These are phyloP conservation scores for Penicillium sp. DNA, from an alignment of 2,329 filamentous ascomycete genomes.

Conservation along the genomic window DNA sequence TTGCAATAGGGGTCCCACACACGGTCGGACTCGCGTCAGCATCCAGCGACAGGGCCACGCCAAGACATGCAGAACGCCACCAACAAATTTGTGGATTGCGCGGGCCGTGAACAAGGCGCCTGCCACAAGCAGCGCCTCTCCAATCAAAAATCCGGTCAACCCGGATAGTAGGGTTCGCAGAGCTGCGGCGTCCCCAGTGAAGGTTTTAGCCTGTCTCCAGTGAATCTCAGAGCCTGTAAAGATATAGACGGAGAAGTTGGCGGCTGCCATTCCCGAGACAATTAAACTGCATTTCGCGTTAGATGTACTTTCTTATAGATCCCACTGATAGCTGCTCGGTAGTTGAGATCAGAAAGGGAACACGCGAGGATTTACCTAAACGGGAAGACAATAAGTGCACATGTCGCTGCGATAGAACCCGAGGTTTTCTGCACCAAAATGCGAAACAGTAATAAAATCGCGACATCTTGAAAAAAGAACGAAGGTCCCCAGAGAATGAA, in stretches of 20 bases:
- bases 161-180: slow-evolving; percentile 34
- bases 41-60: slow-evolving; percentile 10
- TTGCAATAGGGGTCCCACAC: not conserved
- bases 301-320: not conserved
- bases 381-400: slow-evolving; percentile 23
- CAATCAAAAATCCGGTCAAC: slow-evolving; percentile 34
- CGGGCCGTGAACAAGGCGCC: slow-evolving; percentile 26
- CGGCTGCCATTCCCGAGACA: slow-evolving; percentile 34
- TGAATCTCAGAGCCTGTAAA: slow-evolving; percentile 39
- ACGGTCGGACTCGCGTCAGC: not conserved
- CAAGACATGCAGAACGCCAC: slow-evolving; percentile 26
- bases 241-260: slow-evolving; percentile 36
- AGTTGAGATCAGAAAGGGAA: not conserved
- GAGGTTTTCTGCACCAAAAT: slow-evolving; percentile 8
- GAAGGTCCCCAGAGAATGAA: slow-evolving; percentile 25
- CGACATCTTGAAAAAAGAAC: slow-evolving; percentile 26
- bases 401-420: slow-evolving; percentile 1
- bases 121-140: slow-evolving; percentile 28
- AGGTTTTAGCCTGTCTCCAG: slow-evolving; percentile 35
- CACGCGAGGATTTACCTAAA: slow-evolving; percentile 26
- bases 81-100: slow-evolving; percentile 25
- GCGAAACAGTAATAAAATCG: slow-evolving; percentile 16
- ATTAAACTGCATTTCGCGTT: slow-evolving; percentile 20
- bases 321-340: not conserved
- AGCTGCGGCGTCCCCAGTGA: slow-evolving; percentile 34